phyloP scores from a whole-genome alignment of 257 asterid species.

The Anisodus acutangulus region DNA sequence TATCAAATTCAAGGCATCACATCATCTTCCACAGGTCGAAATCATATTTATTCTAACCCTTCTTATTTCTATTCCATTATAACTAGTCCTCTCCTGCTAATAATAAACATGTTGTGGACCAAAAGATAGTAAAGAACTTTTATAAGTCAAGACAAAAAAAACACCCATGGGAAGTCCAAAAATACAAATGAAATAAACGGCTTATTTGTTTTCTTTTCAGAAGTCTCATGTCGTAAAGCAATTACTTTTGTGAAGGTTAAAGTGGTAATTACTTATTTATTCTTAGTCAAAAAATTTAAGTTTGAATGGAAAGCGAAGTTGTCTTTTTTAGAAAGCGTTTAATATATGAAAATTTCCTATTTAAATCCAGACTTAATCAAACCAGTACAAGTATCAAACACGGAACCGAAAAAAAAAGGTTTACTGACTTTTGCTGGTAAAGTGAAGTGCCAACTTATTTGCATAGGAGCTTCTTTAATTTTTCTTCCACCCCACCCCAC shows the following conservation, averaged over 20 bases:
- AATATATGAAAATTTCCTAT: no score
- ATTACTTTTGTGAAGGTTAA: not conserved
- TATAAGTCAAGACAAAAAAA: not conserved
- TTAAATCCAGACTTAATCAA: no score
- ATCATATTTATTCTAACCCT: not conserved
- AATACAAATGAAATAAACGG: not conserved
- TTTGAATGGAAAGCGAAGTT: no score
- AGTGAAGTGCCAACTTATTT: no score
- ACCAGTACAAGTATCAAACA: no score
- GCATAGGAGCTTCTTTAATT: no score
- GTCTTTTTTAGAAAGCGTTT: no score
- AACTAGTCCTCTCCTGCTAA: not conserved
- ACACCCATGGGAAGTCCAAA: not conserved
- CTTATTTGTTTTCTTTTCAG: not conserved
- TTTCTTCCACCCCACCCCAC: no score
- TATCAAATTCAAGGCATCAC: not conserved
- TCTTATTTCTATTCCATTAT: not conserved
- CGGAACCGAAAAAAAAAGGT: no score
- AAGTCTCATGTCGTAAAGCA: not conserved
- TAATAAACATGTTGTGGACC: not conserved
- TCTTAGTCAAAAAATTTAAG: no score
- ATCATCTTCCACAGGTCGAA: not conserved
- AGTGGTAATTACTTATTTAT: no score
- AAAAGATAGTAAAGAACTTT: not conserved
- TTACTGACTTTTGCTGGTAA: no score